Conservation (phyloP, 2,329 filamentous ascomycete species). For the Fusarium lateritium region DNA sequence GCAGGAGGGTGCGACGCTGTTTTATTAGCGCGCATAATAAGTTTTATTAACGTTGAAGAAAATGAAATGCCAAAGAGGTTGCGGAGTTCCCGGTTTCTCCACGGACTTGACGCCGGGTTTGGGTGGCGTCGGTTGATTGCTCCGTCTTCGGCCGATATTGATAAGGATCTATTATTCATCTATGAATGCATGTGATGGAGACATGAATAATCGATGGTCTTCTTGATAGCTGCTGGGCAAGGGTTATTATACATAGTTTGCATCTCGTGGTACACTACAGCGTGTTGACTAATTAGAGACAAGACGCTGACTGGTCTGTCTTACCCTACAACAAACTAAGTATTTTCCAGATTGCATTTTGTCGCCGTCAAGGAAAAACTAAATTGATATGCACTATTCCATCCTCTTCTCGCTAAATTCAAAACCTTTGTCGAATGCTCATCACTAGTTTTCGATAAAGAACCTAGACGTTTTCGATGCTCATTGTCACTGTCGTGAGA, state of each 20-base stretch:
- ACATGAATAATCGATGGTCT: no score
- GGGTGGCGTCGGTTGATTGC: slow-evolving; percentile 15
- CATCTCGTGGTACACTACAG: not conserved
- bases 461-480: no score
- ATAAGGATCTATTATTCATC: not conserved
- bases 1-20: slow-evolving; percentile 5
- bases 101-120: slow-evolving; percentile 15
- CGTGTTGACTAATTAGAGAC: slow-evolving; percentile 1
- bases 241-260: not conserved
- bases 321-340: slow-evolving; percentile 1
- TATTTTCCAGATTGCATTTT: not conserved
- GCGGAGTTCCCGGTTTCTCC: slow-evolving; percentile 27
- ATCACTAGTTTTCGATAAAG: no score
- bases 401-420: no score
- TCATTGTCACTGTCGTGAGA: no score
- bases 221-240: not conserved
- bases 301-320: slow-evolving; percentile 19
- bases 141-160: slow-evolving; percentile 44
- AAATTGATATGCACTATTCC: no score
- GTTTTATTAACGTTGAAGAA: slow-evolving; percentile 4
- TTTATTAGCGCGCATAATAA: slow-evolving; percentile 33
- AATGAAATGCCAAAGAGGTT: slow-evolving; percentile 17
- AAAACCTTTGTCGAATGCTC: no score
- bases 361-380: not conserved
- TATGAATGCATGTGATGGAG: not conserved